Conservation (phyloP, 306 rosid genomes). For the Vachellia collinsii region DNA sequence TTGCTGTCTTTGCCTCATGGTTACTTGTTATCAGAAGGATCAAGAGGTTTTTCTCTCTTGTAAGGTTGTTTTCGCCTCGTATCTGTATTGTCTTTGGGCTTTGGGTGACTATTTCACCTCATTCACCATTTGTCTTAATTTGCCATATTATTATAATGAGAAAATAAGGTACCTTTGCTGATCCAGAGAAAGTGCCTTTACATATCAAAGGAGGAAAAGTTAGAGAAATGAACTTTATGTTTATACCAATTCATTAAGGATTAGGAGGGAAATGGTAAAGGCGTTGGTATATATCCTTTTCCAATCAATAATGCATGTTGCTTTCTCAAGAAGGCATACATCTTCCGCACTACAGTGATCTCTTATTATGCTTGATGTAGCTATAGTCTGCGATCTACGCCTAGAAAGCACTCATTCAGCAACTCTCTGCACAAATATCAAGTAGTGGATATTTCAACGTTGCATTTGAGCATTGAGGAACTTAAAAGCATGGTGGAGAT, state of each 20-base stretch:
- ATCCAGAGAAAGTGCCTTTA: conserved; percentile 7
- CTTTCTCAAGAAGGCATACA: background rate
- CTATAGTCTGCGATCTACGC: background rate
- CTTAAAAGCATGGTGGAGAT: background rate
- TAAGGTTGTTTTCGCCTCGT: background rate
- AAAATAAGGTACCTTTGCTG: background rate
- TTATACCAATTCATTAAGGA: background rate
- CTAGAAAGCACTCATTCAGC: background rate
- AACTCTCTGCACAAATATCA: background rate
- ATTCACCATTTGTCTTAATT: background rate
- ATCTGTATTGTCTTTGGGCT: too few species aligned
- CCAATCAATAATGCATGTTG: conserved; percentile 20
- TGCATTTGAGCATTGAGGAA: background rate
- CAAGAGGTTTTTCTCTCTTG: background rate
- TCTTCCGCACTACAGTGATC: background rate
- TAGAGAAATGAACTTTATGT: background rate
- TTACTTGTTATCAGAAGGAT: conserved; percentile 1
- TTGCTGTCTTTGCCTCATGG: background rate
- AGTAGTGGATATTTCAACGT: background rate
- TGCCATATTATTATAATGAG: background rate
- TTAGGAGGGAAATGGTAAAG: background rate
- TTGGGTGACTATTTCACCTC: background rate
- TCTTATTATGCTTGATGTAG: background rate
- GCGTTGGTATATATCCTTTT: conserved; percentile 22
- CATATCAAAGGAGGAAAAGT: background rate